Evolutionary conservation across 148 eudicot genomes (phyloP).

Genomic region (Silene conica): DNA sequence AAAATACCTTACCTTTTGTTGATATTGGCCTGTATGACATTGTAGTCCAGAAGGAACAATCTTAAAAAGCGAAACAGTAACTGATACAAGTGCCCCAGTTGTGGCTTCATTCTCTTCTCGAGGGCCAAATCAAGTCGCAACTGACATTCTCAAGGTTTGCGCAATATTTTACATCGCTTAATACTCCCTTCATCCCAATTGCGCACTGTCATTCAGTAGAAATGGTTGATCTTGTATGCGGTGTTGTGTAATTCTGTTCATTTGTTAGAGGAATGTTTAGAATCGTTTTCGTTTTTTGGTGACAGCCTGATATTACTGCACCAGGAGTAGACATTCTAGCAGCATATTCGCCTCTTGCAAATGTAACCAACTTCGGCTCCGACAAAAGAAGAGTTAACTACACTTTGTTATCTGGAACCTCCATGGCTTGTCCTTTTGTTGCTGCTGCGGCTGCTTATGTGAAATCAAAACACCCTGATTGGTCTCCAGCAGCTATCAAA

Average conservation of each 20-base stretch:
- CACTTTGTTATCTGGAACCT: constrained; percentile 47
- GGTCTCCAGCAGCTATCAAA: constrained; percentile 63
- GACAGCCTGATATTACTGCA: constrained; percentile 65
- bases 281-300: too few relatives aligned
- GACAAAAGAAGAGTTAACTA: constrained; percentile 35
- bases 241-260: too few relatives aligned
- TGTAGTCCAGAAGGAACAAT: constrained; percentile 8
- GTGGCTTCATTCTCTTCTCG: constrained; percentile 11
- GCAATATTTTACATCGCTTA: too few relatives aligned
- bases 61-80: not conserved
- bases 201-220: too few relatives aligned
- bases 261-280: too few relatives aligned
- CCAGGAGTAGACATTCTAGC: constrained; percentile 67
- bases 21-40: not conserved
- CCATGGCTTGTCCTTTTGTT: constrained; percentile 62
- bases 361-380: not conserved
- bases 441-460: constrained; percentile 54
- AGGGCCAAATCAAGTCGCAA: constrained; percentile 5
- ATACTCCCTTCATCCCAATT: too few relatives aligned
- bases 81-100: not conserved
- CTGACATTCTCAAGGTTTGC: constrained; percentile 9
- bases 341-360: constrained; percentile 37
- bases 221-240: too few relatives aligned
- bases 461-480: constrained; percentile 46
- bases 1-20: not conserved